A percentile compares a stretch with the other conserved stretches of the same genome.
Conservation (phyloP, 345 rosid genomes). For the Euclidium syriacum region DNA sequence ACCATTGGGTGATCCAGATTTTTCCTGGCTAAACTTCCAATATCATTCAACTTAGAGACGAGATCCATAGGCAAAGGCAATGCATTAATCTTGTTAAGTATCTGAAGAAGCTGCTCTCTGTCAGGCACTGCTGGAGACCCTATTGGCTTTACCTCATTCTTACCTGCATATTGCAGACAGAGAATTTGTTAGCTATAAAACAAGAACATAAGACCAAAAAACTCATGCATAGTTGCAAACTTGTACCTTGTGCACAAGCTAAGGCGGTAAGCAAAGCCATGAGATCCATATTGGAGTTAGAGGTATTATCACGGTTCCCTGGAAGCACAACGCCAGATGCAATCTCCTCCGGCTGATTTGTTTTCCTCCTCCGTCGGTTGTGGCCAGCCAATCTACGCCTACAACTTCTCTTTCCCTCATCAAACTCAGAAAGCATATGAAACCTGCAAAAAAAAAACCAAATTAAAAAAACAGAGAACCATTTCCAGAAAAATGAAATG, state of each 20-base stretch:
- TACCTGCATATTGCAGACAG: slow-evolving; percentile 40
- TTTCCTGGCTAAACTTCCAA: slow-evolving; percentile 46
- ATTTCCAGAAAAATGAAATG: not conserved
- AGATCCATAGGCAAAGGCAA: slow-evolving; percentile 71
- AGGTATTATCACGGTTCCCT: slow-evolving; percentile 34
- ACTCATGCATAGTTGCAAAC: not conserved
- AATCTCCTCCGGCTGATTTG: slow-evolving; percentile 70
- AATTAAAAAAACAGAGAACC: not conserved
- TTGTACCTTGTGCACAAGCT: slow-evolving; percentile 63
- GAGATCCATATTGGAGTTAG: slow-evolving; percentile 51
- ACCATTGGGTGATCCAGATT: slow-evolving; percentile 34
- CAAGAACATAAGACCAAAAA: not conserved
- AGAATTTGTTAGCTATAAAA: slow-evolving; percentile 11
- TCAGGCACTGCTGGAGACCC: slow-evolving; percentile 40
- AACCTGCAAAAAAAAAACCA: slow-evolving; percentile 38
- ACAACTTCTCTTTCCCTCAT: slow-evolving; percentile 87
- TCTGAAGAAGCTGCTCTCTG: slow-evolving; percentile 67
- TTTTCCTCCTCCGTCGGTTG: slow-evolving; percentile 68
- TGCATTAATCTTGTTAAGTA: slow-evolving; percentile 77
- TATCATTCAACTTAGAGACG: slow-evolving; percentile 50
- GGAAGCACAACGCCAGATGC: slow-evolving; percentile 49
- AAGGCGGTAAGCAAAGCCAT: slow-evolving; percentile 61
- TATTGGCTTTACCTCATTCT: slow-evolving; percentile 39
- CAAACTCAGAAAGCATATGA: slow-evolving; percentile 78
- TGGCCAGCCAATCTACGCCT: slow-evolving; percentile 88